phyloP scores from a whole-genome alignment of 1,284 basidiomycete genomes.

The Pseudozyma hubeiensis region DNA sequence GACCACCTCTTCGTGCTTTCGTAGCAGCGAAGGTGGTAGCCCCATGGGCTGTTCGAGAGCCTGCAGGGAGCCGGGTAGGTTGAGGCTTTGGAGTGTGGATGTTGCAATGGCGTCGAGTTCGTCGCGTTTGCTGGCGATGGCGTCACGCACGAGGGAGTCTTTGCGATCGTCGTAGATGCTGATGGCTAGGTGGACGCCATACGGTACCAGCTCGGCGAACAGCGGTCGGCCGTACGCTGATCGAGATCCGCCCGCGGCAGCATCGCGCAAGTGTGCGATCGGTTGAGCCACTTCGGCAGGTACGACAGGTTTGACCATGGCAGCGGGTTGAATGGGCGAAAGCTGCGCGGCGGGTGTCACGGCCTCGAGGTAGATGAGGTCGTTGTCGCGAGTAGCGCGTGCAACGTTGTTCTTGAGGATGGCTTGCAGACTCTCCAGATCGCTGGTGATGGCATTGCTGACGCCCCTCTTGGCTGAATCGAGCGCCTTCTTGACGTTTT shows the following conservation, averaged over 20 bases:
- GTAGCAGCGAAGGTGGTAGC: constrained; percentile 85
- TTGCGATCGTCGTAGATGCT: constrained; percentile 90
- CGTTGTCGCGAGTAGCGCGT: constrained; percentile 87
- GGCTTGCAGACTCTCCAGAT: constrained; percentile 76
- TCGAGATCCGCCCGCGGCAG: background rate
- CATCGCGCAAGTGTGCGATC: constrained; percentile 55
- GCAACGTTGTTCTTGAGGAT: constrained; percentile 73
- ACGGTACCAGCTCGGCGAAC: constrained; percentile 83
- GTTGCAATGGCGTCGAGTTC: constrained; percentile 75
- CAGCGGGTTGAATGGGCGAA: constrained; percentile 76
- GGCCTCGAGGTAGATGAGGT: constrained; percentile 92
- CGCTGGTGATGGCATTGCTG: constrained; percentile 69
- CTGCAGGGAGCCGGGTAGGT: constrained; percentile 87
- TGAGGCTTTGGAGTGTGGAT: constrained; percentile 79
- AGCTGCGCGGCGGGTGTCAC: constrained; percentile 81
- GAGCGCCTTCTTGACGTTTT: constrained; percentile 78
- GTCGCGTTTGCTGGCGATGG: constrained; percentile 76
- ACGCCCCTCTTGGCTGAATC: constrained; percentile 77
- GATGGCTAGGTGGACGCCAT: constrained; percentile 89
- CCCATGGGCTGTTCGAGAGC: constrained; percentile 87
- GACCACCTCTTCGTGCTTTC: constrained; percentile 86
- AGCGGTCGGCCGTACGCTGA: constrained; percentile 72
- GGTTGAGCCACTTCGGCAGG: constrained; percentile 73
- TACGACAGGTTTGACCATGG: constrained; percentile 77
- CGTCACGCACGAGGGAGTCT: constrained; percentile 78